A percentile compares a stretch with the other conserved stretches of the same genome.
Conservation (phyloP, 2,329 filamentous ascomycete species). For the Anthostomella pinea region DNA sequence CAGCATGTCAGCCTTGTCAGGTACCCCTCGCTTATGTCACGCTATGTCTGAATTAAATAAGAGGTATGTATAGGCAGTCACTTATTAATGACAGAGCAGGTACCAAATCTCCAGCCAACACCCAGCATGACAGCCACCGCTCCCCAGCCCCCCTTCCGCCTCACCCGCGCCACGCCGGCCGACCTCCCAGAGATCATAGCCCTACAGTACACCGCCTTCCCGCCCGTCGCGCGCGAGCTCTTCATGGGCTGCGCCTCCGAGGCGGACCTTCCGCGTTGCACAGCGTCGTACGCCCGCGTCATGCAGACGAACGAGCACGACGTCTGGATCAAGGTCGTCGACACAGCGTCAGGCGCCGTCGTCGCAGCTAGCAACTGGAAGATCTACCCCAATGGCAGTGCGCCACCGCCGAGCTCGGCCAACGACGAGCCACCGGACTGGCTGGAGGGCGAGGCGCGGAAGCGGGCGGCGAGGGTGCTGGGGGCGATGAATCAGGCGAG, state of each 20-base stretch:
- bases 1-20: too few relatives aligned
- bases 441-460: conserved; percentile 34
- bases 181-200: conserved; percentile 13
- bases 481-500: conserved; percentile 28
- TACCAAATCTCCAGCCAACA: too few relatives aligned
- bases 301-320: conserved; percentile 26
- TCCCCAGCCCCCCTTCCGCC: neutral
- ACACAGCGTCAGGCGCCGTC: conserved; percentile 31
- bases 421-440: conserved; percentile 21
- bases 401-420: conserved; percentile 10
- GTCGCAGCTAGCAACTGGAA: conserved; percentile 37
- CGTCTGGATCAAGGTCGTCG: conserved; percentile 36
- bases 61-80: too few relatives aligned
- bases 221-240: conserved; percentile 6
- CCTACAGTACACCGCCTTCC: conserved; percentile 15
- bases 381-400: conserved; percentile 26
- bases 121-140: neutral
- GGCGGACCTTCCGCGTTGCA: conserved; percentile 18
- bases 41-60: too few relatives aligned
- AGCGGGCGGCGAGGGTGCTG: conserved; percentile 32
- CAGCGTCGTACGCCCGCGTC: conserved; percentile 12
- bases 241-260: conserved; percentile 20
- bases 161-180: conserved; percentile 2
- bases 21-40: too few relatives aligned
- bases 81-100: too few relatives aligned